phyloP scores from a whole-genome alignment of 2,329 filamentous ascomycete genomes.

The Epichloe sibirici region DNA sequence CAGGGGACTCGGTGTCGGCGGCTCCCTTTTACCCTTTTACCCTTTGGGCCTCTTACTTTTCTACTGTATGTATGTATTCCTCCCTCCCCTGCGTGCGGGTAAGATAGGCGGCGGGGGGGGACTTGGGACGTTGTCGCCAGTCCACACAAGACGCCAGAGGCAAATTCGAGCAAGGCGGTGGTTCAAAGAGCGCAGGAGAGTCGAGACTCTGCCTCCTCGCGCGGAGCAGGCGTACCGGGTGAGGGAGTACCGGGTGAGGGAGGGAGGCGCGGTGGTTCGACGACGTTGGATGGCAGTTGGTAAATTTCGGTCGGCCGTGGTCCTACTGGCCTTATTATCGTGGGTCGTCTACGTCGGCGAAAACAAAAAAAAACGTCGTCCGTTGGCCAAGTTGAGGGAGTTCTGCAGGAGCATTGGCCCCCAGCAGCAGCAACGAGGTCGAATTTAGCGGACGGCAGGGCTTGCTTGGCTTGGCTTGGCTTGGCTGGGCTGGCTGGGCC shows the following conservation, averaged over 20 bases:
- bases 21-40: not conserved
- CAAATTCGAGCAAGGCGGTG: not conserved
- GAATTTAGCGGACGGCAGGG: not conserved
- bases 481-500: not conserved
- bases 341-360: slow-evolving; percentile 1
- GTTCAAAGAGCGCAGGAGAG: not conserved
- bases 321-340: slow-evolving; percentile 1
- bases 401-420: slow-evolving; percentile 1
- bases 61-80: not conserved
- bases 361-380: not conserved
- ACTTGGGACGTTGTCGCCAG: not conserved
- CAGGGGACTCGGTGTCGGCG: not conserved
- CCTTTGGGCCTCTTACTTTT: not conserved
- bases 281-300: not conserved
- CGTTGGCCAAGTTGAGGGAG: not conserved
- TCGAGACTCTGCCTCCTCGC: not conserved
- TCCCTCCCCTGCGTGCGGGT: not conserved
- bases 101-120: not conserved
- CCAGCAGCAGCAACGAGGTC: not conserved
- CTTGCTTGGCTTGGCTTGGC: not conserved
- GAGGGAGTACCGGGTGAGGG: not conserved
- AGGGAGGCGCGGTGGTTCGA: not conserved
- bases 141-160: not conserved
- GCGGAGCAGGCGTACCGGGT: not conserved
- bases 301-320: not conserved